These are phyloP conservation scores for Lathyrus aphaca DNA, from an alignment of 306 rosid species.

Conservation along the genomic window DNA sequence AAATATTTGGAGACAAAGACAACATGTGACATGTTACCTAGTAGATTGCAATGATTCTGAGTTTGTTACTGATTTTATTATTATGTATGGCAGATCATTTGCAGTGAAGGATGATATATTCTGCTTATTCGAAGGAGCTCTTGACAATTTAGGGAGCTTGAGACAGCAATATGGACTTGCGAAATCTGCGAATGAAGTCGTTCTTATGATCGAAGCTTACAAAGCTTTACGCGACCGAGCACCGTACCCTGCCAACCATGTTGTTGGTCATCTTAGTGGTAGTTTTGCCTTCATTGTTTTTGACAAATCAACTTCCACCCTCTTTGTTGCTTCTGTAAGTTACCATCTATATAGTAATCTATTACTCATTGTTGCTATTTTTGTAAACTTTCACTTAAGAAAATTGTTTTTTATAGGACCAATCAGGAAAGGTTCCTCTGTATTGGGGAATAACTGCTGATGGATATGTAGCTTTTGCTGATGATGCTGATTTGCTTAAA, in stretches of 20 bases:
- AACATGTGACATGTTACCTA: slow-evolving; percentile 6
- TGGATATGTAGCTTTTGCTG: slow-evolving; percentile 90
- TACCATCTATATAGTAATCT: not conserved
- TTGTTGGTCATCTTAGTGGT: slow-evolving; percentile 90
- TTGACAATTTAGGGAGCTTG: slow-evolving; percentile 91
- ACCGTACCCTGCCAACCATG: slow-evolving; percentile 91
- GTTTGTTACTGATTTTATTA: not conserved
- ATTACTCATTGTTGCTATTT: not conserved
- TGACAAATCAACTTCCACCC: slow-evolving; percentile 86
- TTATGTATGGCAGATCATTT: slow-evolving; percentile 65
- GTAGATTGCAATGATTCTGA: not conserved
- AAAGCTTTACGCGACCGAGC: slow-evolving; percentile 97
- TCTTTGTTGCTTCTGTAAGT: slow-evolving; percentile 89
- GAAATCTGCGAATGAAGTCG: slow-evolving; percentile 82
- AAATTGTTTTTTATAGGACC: slow-evolving; percentile 66
- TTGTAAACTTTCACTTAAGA: slow-evolving; percentile 16
- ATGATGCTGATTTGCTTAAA: slow-evolving; percentile 84
- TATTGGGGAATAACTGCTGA: slow-evolving; percentile 99
- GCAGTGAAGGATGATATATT: slow-evolving; percentile 96
- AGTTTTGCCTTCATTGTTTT: slow-evolving; percentile 83
- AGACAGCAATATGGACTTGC: slow-evolving; percentile 88
- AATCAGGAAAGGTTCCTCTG: slow-evolving; percentile 78
- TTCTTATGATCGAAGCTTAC: slow-evolving; percentile 87
- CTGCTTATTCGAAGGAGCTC: slow-evolving; percentile 93
- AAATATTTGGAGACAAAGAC: not conserved